A percentile compares a stretch with the other conserved stretches of the same genome.
These are phyloP conservation scores for Fragosphaeria purpurea DNA, from an alignment of 2,329 filamentous ascomycete species.

Conservation along the genomic window DNA sequence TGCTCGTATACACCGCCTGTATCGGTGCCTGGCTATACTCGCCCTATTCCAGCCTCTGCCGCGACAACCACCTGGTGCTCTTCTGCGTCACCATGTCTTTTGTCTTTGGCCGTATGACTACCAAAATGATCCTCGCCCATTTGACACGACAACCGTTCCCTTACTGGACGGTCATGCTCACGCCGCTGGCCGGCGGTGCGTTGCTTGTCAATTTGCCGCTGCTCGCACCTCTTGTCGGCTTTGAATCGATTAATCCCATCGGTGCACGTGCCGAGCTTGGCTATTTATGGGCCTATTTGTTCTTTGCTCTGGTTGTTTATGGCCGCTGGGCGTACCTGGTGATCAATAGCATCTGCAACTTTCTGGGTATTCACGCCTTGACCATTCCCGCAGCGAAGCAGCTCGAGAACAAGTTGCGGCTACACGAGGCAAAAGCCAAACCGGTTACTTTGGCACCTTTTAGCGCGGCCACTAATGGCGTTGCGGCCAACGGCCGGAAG, in stretches of 20 bases:
- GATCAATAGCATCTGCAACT: conserved; percentile 82
- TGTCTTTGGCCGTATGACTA: conserved; percentile 95
- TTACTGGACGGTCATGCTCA: conserved; percentile 88
- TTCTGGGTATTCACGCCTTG: conserved; percentile 86
- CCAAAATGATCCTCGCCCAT: conserved; percentile 96
- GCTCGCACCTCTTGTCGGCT: conserved; percentile 45
- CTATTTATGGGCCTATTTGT: conserved; percentile 77
- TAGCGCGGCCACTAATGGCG: conserved; percentile 17
- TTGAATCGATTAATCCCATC: conserved; percentile 37
- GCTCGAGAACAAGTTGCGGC: conserved; percentile 40
- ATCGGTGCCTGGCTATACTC: conserved; percentile 82
- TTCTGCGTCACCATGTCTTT: conserved; percentile 94
- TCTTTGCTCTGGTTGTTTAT: conserved; percentile 78
- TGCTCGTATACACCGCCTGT: conserved; percentile 67
- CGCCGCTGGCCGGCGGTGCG: conserved; percentile 77
- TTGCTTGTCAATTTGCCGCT: conserved; percentile 72
- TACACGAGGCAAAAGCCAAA: conserved; percentile 15
- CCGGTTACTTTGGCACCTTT: not conserved
- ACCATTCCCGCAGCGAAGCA: conserved; percentile 65
- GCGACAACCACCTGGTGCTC: conserved; percentile 78
- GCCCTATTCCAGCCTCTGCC: conserved; percentile 71
- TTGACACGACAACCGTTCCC: conserved; percentile 89
- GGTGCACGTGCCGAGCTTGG: conserved; percentile 58
- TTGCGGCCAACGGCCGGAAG: conserved; percentile 18
- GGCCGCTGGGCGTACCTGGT: conserved; percentile 88